Base-by-base conservation (phyloP, 2,329 filamentous ascomycete species). In the Xylaria sp. region DNA sequence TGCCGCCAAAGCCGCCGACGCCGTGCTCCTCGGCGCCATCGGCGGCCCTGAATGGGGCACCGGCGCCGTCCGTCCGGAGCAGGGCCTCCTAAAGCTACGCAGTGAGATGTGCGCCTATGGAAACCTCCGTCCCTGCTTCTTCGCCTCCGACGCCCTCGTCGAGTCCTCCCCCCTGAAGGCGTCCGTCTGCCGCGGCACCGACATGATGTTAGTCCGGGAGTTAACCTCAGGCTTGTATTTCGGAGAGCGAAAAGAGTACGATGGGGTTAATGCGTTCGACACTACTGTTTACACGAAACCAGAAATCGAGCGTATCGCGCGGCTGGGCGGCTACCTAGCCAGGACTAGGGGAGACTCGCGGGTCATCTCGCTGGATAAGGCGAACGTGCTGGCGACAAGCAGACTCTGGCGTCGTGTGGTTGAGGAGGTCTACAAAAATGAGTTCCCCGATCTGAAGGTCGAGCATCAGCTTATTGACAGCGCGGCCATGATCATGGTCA, bases 331-430 rank as follows among this genome's bases (percentile, higher is more conserved):
- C 18, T 60, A 49, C 43, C 57, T 60, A 23, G 57, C 57, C 18
- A 49, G 57, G 41, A 13, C 28, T 60, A 60, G 57, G 28, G 57
- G 57, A 59, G 56, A 59, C 39, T 48, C 56, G 56, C 41, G 56
- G 39, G 56, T 59, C 23, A 59, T 59, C 41, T 59, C 56, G 56
- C 41, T 59, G 18, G 85, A 87, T 75, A 87, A 87, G 75, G 84
- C 84, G 51, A 87, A 87, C 68, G 85, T 87, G 10, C 80, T 87
- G 9, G 85, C 85, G 0, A 85, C 80, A 56, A 81, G 82, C 3
- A 78, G 85, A 2, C 80, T 87, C 3, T 86, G 85, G 85, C 76
- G 85, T 3, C 76, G 80, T 13, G 81, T 82, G 3, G 83, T 82
- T 0, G 75, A 78, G 13, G 77, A 83, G 4, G 72, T 81, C 2